Base-by-base conservation (phyloP, 2,329 filamentous ascomycete genomes). In the Alternaria dauci region DNA sequence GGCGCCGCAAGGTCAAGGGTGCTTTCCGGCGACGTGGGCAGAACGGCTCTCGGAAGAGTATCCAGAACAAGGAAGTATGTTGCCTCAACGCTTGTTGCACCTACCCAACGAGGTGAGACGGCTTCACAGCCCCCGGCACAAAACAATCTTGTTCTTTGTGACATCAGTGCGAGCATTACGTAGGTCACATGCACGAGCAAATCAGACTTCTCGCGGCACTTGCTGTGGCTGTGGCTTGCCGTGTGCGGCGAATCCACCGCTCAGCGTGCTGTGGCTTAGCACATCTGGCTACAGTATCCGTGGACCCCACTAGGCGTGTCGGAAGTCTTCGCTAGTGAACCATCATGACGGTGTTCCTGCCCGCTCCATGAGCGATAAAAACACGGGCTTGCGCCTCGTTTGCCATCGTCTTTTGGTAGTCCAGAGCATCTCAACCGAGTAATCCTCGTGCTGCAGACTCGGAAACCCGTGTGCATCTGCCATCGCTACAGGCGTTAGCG, bases 181-280 rank as follows among this genome's bases (percentile, higher is more conserved):
- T 57, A 62, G 52, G 16, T 47, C 59, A 41, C 60, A 50, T 30
- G 25, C 46, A 30, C 44, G 44, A 62, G 48, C 70, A 63, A 67
- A 69, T 72, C 70, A 67, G 69, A 67, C 60, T 44, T 28, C 25
- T 41, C 25, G 58, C 66, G 66, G 70, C 66, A 64, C 52, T 62
- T 62, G 44, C 34, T 58, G 52, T 53, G 61, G 61, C 59, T 62
- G 62, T 63, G 60, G 52, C 54, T 63, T 62, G 59, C 62, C 63
- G 64, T 62, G 54, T 66, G 58, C 64, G 69, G 69, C 64, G 63
- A 56, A 57, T 54, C 63, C 60, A 64, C 64, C 59, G 54, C 61
- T 67, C 62, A 60, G 63, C 56, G 44, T 53, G 57, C 62, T 54
- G 48, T 62, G 54, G 51, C 64, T 62, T 41, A 58, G 55, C 65